Evolutionary conservation across 164 flowering plant species (phyloP), one percentile per base, ranked within the genome.

Genomic region (Amborella trichopoda): DNA sequence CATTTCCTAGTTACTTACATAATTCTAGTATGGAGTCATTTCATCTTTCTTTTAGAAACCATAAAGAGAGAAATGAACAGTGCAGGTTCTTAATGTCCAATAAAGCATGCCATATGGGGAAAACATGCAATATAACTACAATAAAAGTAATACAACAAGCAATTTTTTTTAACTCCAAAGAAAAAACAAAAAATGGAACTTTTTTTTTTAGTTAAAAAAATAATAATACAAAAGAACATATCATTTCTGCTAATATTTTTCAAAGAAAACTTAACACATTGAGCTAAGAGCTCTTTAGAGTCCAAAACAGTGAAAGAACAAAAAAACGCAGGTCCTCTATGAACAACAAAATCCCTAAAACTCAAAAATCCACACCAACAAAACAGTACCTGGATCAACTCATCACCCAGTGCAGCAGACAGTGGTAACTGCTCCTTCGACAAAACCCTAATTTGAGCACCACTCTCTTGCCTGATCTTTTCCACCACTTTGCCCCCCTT

Each of bases 401-500:
- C 75, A 28, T 77, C 76, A 61, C 59, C 60, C 9, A 49, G 66
- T 13, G 61, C 37, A 20, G 59, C 73, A 58, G 39, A 50, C 28
- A 50, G 70, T 10, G 61, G 70, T 44, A 59, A 50, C 24, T 72
- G 75, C 16, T 80, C 83, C 53, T 52, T 66, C 5, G 57, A 27
- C 43, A 77, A 61, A 45, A 80, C 53, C 5, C 73, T 70, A 34
- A 80, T 77, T 34, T 65, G 54, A 37, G 83, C 75, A 26, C 81
- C 83, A 32, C 77, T 72, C 41, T 58, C 58, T 61, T 69, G 66
- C 60, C 81, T 72, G 71, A 77, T 68, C 56, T 77, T 81, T 49
- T 47, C 26, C n/a, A 80, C 68, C 10, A 80, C 46, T 22, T 10
- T 22, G 40, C 87, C 87, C 45, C 82, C 87, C 52, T 70, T 77